Evolutionary conservation across 345 rosid species (phyloP).

Genomic region (Gossypium raimondii): DNA sequence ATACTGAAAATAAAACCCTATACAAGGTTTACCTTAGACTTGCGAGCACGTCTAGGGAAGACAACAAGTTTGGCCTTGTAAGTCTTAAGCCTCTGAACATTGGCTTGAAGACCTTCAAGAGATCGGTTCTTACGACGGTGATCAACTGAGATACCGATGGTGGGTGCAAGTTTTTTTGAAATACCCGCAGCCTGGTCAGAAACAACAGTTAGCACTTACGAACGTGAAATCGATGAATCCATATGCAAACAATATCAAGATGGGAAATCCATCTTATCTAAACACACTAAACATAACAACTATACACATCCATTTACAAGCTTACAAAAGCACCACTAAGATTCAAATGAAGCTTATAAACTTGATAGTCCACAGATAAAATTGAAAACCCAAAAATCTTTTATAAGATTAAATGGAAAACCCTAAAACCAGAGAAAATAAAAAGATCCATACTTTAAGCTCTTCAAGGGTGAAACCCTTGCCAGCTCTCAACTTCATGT

Average conservation of each 20-base stretch:
- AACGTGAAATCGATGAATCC: too few species aligned
- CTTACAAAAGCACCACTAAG: background rate
- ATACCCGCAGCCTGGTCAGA: background rate
- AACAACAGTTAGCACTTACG: background rate
- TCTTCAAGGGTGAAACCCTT: slow-evolving; percentile 1
- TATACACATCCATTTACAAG: background rate
- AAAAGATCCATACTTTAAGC: background rate
- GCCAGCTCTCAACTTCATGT: slow-evolving; percentile 4
- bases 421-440: background rate
- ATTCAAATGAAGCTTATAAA: background rate
- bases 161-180: background rate
- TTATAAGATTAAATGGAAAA: background rate
- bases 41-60: background rate
- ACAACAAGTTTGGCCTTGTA: background rate
- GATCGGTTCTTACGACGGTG: background rate
- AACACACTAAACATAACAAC: background rate
- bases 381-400: background rate
- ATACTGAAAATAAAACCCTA: background rate
- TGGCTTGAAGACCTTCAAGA: slow-evolving; percentile 1
- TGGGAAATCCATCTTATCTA: background rate
- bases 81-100: slow-evolving; percentile 5
- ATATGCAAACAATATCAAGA: background rate
- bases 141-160: background rate
- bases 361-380: background rate
- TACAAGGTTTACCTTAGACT: background rate